Base-by-base conservation (phyloP, 2,329 filamentous ascomycete genomes). In the Penicillium sp. region DNA sequence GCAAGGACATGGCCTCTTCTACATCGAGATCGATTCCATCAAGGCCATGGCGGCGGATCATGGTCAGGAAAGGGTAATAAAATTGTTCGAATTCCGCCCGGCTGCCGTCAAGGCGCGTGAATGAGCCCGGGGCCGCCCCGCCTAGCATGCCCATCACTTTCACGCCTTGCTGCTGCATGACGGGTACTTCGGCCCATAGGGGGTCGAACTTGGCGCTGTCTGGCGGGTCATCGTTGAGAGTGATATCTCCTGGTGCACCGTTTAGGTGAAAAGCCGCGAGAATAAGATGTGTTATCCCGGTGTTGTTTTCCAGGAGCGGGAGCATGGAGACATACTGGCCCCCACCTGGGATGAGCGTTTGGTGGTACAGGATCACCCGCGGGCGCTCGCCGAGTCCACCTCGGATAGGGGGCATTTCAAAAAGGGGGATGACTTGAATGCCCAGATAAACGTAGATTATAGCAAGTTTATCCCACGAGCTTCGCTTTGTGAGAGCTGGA, bases 71-170 rank as follows among this genome's bases (percentile, higher is more conserved):
- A 3, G 89, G 89, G 0, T 65, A 66, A 68, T 96, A 94, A 75
- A 88, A 91, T 16, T 76, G 71, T 72, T 95, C 88, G 66, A 95
- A 95, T 25, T 79, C 75, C 49, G 80, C 75, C 29, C 75, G 73
- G 37, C 78, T 69, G 53, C 84, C 83, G 65, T 87, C 83, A 4
- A 86, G 76, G 52, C 83, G 79, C 46, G 79, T 75, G 68, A 83
- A 96, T 13, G 85, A 88, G 12, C 91, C 92, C 56, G 82, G 81
- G 0, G 90, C 91, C 3, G 91, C 91, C 16, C 92, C 92, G 38
- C 92, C 92, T 2, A 96, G 79, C 89, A 97, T 94, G 52, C 85
- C 90, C 69, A 96, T 80, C 13, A 96, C 85, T 65, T 88, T 91
- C 59, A 96, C 80, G 40, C 91, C 91, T 7, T 81, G 80, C 2